Conservation (phyloP, 176 grass and related monocot species). For the Leersia perrieri region DNA sequence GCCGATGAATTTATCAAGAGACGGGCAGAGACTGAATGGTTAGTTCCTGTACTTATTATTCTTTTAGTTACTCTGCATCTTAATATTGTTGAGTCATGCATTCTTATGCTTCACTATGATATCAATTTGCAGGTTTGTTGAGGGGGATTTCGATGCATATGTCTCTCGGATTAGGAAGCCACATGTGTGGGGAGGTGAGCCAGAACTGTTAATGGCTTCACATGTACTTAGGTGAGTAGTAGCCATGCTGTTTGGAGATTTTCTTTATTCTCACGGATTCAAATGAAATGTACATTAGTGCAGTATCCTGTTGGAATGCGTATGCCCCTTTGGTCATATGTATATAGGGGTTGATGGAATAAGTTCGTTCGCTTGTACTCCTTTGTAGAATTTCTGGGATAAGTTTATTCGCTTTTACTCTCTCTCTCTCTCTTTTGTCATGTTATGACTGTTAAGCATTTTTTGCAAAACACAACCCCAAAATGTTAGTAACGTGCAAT, state of each 20-base stretch:
- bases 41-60: constrained; percentile 9
- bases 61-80: not conserved
- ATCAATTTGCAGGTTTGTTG: constrained; percentile 53
- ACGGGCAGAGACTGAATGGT: constrained; percentile 68
- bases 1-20: constrained; percentile 78
- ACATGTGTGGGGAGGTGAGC: constrained; percentile 81
- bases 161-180: constrained; percentile 68
- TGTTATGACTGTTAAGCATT: not conserved
- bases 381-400: not conserved
- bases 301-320: not conserved
- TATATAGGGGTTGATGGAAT: not conserved
- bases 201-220: constrained; percentile 77
- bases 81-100: not conserved
- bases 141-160: constrained; percentile 71
- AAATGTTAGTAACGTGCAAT: not conserved
- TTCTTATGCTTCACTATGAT: not conserved
- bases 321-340: not conserved
- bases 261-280: not conserved
- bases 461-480: not conserved
- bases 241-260: not conserved
- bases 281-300: not conserved
- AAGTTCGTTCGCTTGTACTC: not conserved
- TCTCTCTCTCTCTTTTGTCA: not conserved
- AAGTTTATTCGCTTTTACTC: not conserved
- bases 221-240: constrained; percentile 72